Base-by-base conservation (phyloP, 495 filamentous ascomycete genomes). In the Hypoxylon trugodes region DNA sequence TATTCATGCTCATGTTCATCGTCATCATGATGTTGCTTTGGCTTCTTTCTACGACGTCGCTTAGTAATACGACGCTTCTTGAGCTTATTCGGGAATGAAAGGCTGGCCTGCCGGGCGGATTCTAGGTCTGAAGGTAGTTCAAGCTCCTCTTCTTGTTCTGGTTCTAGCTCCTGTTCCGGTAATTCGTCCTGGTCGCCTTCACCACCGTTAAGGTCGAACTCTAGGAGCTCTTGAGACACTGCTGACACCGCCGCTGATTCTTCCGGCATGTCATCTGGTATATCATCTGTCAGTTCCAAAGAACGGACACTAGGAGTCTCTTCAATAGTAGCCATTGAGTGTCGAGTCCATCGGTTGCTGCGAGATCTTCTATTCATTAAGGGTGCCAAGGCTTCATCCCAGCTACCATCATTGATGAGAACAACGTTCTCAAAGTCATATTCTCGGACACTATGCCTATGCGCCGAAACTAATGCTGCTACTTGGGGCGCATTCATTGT, bases 381-480 rank as follows among this genome's bases (percentile, higher is more conserved):
- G 2, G 89, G 88, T 25, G 82, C 84, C 2, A 92, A 79, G 1
- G 89, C 90, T 41, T 90, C 87, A 52, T 93, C 88, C 90, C 89
- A 93, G 46, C 77, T 86, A 16, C 87, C 90, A 24, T 72, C 75
- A 47, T 75, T 77, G 13, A 87, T 80, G 21, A 93, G 76, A 24
- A 78, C 75, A 8, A 89, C 83, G 51, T 88, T 85, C 68, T 90
- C 85, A 71, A 93, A 90, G 53, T 90, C 85, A 69, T 91, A 86
- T 60, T 91, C 89, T 22, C 78, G 74, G 36, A 93, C 80, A 3
- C 86, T 85, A 58, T 74, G 75, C 26, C 84, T 81, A 70, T 93
- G 90, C 18, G 74, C 71, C 4, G 74, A 65, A 19, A 91, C 83
- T 45, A 93, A 84, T 13, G 76, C 73, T 22, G 82, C 76, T 48